Percentiles rank a stretch among this genome's conserved stretches.
Conservation (phyloP, 176 grass and related monocot genomes). For the Coix lacrymajobi region DNA sequence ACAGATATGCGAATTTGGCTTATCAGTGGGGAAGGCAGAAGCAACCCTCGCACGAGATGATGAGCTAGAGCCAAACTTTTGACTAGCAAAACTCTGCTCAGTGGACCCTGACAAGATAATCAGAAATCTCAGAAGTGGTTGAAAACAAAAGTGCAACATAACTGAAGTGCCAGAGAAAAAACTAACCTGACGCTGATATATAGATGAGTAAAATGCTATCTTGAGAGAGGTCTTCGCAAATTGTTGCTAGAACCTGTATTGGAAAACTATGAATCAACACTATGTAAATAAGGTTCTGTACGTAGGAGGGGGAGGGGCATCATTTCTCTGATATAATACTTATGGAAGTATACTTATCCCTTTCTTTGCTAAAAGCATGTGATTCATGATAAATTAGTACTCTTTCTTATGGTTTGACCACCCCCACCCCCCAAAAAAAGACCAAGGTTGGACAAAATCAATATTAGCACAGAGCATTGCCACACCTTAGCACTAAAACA, state of each 20-base stretch:
- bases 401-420: not conserved
- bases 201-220: slow-evolving; percentile 89
- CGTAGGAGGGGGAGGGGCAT: not conserved
- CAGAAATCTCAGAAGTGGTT: slow-evolving; percentile 22
- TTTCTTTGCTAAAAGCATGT: not conserved
- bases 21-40: slow-evolving; percentile 27
- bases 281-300: not conserved
- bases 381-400: not conserved
- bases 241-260: slow-evolving; percentile 78
- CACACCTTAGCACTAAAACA: not conserved
- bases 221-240: slow-evolving; percentile 77
- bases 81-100: slow-evolving; percentile 49
- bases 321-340: not conserved
- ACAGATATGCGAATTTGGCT: slow-evolving; percentile 34
- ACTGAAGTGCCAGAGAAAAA: slow-evolving; percentile 23
- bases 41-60: slow-evolving; percentile 29
- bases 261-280: not conserved
- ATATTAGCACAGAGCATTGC: not conserved
- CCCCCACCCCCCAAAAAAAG: too few relatives aligned
- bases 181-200: slow-evolving; percentile 92
- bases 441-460: not conserved
- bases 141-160: slow-evolving; percentile 17
- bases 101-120: slow-evolving; percentile 44
- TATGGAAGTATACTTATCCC: not conserved
- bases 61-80: slow-evolving; percentile 50